Evolutionary conservation across 164 flowering plant genomes (phyloP), one percentile per base, ranked within the genome.

Genomic region (Saururus chinensis): DNA sequence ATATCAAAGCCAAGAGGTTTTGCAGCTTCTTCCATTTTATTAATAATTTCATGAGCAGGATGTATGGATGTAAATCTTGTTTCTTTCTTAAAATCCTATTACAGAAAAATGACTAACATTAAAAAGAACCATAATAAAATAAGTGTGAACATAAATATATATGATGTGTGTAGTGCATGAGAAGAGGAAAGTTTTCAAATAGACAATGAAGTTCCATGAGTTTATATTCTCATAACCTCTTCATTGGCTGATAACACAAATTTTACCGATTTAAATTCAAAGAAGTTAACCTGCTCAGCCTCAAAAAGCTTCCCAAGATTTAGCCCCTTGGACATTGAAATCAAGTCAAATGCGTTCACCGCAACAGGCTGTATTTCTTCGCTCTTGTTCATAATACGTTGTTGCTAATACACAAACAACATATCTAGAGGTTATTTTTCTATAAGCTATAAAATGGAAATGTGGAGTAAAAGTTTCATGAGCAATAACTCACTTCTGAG

Each of bases 1-100:
- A 95, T 89, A 69, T 88, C 96, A 75, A 88, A 95, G 30, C 99
- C 99, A 64, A 91, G 92, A 61, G 99, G 99, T 64, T 84, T 91
- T 56, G 95, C 96, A 64, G 99, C 99, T 83, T 83, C 88, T 78
- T 86, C 91, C 54, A 91, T 95, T 75, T 95, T 95, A 59, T 63
- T 69, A 61, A 95, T 72, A 59, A 95, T 88, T 69, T 91, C 95
- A 64, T 81, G 78, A 49, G 99, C 88, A 9, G 99, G 79, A 69
- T 85, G 76, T 75, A 64, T 84, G 21, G 97, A 88, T 37, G 99
- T 87, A 75, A 93, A 93, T 71, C 97, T 81, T 55, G 99, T 93
- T 81, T 90, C 99, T 70, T 85, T 82, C 82, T 88, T 93, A 57
- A 84, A 84, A 67, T 71, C 95, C 95, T 87, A 79, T 56, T 37